A percentile compares a stretch with the other conserved stretches of the same genome.
Conservation (phyloP, 2,329 filamentous ascomycete species). For the Beauveria scarabaeidicola region DNA sequence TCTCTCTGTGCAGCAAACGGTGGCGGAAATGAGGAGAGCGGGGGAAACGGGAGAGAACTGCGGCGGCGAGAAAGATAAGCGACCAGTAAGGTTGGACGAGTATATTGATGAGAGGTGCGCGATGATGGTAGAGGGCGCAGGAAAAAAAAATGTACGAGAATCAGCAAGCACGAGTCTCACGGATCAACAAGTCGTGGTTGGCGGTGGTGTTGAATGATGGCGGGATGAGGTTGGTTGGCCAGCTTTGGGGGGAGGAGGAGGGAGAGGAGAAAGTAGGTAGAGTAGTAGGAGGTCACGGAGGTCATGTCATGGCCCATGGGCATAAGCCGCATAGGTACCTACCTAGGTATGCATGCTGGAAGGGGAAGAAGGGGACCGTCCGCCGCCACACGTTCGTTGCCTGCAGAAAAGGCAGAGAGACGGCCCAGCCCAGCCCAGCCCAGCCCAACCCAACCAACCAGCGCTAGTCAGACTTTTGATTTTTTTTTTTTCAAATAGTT, state of each 20-base stretch:
- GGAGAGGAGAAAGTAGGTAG: background rate
- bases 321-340: too few species aligned
- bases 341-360: background rate
- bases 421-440: background rate
- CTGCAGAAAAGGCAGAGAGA: background rate
- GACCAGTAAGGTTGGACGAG: background rate
- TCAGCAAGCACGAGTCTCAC: background rate
- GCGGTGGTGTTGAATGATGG: background rate
- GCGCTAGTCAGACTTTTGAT: background rate
- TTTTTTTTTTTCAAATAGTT: too few species aligned
- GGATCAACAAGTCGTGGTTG: background rate
- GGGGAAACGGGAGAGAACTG: background rate
- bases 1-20: background rate
- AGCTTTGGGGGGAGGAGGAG: background rate
- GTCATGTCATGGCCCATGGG: too few species aligned
- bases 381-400: background rate
- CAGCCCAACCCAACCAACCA: too few species aligned
- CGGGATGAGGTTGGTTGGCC: constrained; percentile 1
- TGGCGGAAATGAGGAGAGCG: constrained; percentile 6
- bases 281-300: background rate
- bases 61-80: background rate
- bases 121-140: background rate
- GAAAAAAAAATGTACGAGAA: background rate
- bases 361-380: background rate
- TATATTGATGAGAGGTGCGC: background rate